phyloP scores from a whole-genome alignment of 2,329 filamentous ascomycete genomes.

The Diaporthe nobilis region DNA sequence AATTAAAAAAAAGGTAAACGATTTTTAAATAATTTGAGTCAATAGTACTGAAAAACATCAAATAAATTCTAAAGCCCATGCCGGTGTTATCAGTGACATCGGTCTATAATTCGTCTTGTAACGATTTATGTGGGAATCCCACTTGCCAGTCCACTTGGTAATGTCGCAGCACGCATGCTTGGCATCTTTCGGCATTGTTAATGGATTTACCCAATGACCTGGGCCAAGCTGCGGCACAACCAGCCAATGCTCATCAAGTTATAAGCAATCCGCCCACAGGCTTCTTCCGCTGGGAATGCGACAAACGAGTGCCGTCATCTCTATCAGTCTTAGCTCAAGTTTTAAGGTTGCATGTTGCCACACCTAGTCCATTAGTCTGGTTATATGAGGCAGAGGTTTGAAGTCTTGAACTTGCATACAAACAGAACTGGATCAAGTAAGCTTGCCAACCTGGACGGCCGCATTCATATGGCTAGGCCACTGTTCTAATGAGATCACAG shows the following conservation, averaged over 20 bases:
- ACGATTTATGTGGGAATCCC: neutral
- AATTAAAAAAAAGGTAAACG: no score
- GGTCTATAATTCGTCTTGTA: neutral
- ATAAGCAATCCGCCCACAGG: constrained; percentile 11
- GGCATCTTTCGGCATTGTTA: constrained; percentile 17
- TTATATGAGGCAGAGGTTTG: neutral
- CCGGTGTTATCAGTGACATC: no score
- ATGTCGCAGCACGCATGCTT: neutral
- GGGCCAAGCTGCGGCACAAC: neutral
- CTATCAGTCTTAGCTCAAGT: constrained; percentile 12
- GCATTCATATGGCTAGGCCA: neutral
- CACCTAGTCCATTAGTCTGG: neutral
- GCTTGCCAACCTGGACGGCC: neutral
- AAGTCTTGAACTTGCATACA: neutral
- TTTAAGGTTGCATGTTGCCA: neutral
- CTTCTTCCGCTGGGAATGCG: neutral
- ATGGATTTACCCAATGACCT: constrained; percentile 19
- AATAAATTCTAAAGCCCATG: neutral
- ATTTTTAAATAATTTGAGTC: no score
- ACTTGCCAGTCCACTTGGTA: neutral
- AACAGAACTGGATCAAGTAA: neutral
- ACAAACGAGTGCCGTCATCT: constrained; percentile 27
- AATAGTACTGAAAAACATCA: no score
- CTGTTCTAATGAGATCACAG: neutral
- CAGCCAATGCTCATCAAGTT: constrained; percentile 3